Evolutionary conservation across 768 basidiomycete genomes (phyloP).

Genomic region (Lactarius sanguifluus): DNA sequence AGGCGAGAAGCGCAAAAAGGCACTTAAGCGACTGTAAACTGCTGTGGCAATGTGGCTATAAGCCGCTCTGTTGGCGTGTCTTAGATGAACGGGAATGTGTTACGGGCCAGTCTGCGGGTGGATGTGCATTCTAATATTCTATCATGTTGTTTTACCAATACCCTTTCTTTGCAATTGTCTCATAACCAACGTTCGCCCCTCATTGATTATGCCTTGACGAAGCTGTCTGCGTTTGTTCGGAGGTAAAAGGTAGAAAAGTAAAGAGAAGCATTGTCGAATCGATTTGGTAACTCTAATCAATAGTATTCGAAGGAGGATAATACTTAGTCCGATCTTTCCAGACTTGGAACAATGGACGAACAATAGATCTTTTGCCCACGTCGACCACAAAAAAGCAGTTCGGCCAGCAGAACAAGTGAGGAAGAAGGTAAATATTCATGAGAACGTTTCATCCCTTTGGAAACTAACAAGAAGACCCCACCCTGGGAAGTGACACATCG

Average conservation of each 20-base stretch:
- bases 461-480: background rate
- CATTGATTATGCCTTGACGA: background rate
- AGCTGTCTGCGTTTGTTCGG: background rate
- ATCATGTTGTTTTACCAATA: slow-evolving; percentile 23
- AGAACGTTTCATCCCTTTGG: background rate
- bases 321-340: background rate
- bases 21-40: slow-evolving; percentile 66
- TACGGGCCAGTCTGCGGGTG: background rate
- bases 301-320: background rate
- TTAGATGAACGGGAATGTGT: background rate
- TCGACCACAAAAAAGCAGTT: background rate
- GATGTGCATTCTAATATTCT: slow-evolving; percentile 10
- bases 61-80: background rate
- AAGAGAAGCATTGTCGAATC: background rate
- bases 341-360: background rate
- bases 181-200: background rate
- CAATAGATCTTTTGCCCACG: background rate
- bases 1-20: slow-evolving; percentile 87
- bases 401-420: background rate
- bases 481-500: background rate
- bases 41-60: background rate
- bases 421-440: background rate
- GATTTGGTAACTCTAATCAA: background rate
- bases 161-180: slow-evolving; percentile 3
- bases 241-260: background rate